Base-by-base conservation (phyloP, 2,329 filamentous ascomycete species). In the Colletotrichum gloeosporioides region DNA sequence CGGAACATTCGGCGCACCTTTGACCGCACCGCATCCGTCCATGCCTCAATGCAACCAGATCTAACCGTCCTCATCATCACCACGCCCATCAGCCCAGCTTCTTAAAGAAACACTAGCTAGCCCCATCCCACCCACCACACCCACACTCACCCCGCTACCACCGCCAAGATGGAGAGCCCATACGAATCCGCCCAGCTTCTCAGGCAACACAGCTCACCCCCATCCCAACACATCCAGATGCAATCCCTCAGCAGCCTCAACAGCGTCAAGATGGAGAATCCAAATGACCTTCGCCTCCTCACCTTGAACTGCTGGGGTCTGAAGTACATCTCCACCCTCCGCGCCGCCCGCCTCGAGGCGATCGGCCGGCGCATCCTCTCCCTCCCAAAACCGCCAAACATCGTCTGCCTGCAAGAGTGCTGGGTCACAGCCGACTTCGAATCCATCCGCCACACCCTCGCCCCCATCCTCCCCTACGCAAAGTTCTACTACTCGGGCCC, bases 231-330 rank as follows among this genome's bases (percentile, higher is more conserved):
- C 59, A 31, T 49, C 65, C 22, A 44, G 13, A 36, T 49, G 25
- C 27, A 55, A 6, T 25, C 29, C 16, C 29, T 55, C 44, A 57
- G 6, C 32, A 34, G 12, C 12, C 13, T 32, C n/a, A 22, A 34
- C 55, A 76, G 79, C 39, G 65, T 78, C 57, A 83, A 82, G 78
- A 80, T 82, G 71, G 78, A 80, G 79, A 53, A 53, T 22, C 91
- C 90, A 22, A 87, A 86, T 36, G 90, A 93, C 74, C 91, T 99
- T 82, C 93, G 94, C 82, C 89, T 99, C 79, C 87, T 98, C 79
- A 97, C 95, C 6, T 92, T 98, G 84, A 99, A 99, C 86, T 98
- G 96, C 91, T 99, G 97, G 96, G 97, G 97, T 68, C 92, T 99
- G 77, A 96, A 98, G 82, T 95, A 92, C 87, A 90, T 99, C 81